Evolutionary conservation across 371 early-diverging fungal genomes (phyloP).

Genomic region (Umbelopsis sp.): DNA sequence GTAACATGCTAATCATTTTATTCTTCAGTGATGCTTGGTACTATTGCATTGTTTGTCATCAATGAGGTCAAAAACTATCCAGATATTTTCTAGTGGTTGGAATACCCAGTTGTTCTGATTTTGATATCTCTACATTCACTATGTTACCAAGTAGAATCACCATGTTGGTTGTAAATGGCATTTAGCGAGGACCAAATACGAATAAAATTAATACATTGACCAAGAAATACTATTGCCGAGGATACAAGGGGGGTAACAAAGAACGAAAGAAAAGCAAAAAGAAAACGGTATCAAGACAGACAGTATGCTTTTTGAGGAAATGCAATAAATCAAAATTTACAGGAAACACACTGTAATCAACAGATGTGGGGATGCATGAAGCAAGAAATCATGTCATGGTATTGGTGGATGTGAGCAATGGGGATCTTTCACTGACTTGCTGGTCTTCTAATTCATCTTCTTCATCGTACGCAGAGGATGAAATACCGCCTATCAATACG

Average conservation of each 20-base stretch:
- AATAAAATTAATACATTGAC: too few species aligned
- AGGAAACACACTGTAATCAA: not conserved
- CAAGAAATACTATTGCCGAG: too few species aligned
- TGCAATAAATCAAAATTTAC: slow-evolving; percentile 2
- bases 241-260: too few species aligned
- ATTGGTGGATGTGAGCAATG: not conserved
- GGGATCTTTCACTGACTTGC: not conserved
- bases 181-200: too few species aligned
- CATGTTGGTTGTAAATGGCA: too few species aligned
- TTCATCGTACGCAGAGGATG: not conserved
- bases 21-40: not conserved
- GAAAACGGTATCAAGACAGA: too few species aligned
- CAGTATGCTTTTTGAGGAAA: not conserved
- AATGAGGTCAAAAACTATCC: slow-evolving; percentile 7
- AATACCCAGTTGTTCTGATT: too few species aligned
- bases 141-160: not conserved
- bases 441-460: not conserved
- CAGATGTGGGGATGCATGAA: not conserved
- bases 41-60: not conserved
- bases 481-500: slow-evolving; percentile 26
- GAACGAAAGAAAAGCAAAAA: too few species aligned
- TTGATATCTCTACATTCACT: not conserved
- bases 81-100: not conserved
- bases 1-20: not conserved
- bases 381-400: not conserved